Evolutionary conservation across 768 basidiomycete genomes (phyloP).

Genomic region (Holtermanniella nyarrowii): DNA sequence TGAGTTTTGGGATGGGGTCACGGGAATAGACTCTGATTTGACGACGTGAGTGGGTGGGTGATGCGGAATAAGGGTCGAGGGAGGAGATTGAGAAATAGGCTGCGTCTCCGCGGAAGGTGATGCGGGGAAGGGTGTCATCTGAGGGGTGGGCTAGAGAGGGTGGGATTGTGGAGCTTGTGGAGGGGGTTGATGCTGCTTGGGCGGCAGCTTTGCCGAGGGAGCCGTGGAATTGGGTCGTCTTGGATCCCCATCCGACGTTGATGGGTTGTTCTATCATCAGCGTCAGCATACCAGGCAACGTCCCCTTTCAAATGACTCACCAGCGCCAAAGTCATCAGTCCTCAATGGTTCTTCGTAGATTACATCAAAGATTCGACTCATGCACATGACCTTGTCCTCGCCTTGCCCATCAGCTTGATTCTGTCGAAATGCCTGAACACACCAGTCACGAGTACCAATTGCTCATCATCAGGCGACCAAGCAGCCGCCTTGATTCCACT

Average conservation of each 20-base stretch:
- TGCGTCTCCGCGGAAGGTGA: constrained; percentile 92
- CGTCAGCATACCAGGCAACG: not conserved
- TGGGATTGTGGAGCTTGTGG: constrained; percentile 40
- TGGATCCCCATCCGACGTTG: constrained; percentile 96
- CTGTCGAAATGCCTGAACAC: constrained; percentile 6
- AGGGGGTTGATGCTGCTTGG: constrained; percentile 39
- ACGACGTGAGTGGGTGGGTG: constrained; percentile 41
- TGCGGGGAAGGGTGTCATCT: constrained; percentile 60
- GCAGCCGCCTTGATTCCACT: constrained; percentile 67
- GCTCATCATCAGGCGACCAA: constrained; percentile 87
- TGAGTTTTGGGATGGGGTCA: constrained; percentile 51
- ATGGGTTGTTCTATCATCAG: constrained; percentile 62
- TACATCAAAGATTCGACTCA: constrained; percentile 82
- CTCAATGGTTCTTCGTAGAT: constrained; percentile 67
- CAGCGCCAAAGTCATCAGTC: constrained; percentile 73
- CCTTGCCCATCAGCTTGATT: constrained; percentile 42
- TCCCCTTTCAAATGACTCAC: constrained; percentile 41
- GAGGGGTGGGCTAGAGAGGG: constrained; percentile 49
- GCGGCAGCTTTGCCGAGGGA: constrained; percentile 81
- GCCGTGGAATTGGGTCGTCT: constrained; percentile 94
- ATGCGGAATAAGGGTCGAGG: constrained; percentile 46
- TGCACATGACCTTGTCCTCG: constrained; percentile 69
- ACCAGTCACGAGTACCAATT: constrained; percentile 77
- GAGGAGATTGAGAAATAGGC: constrained; percentile 77
- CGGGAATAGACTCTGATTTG: constrained; percentile 69